These are phyloP conservation scores for Candida maesae DNA, from an alignment of 805 yeast genomes.

Conservation along the genomic window DNA sequence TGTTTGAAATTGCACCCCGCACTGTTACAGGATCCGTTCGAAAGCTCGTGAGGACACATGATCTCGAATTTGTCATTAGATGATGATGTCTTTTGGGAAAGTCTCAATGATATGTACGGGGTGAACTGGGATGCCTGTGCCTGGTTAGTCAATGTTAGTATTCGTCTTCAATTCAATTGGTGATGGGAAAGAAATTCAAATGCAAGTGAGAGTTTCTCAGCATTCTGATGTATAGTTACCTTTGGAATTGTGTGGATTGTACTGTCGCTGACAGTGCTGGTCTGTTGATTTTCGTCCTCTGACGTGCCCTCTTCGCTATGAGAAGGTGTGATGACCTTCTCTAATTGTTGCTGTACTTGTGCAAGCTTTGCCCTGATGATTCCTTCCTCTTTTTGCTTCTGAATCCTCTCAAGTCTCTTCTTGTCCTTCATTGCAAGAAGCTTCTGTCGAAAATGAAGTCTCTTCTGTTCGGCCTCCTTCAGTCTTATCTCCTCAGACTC, in stretches of 20 bases:
- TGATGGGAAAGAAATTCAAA: not conserved
- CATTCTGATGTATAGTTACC: slow-evolving; percentile 27
- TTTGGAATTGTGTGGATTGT: slow-evolving; percentile 25
- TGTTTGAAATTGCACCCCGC: not conserved
- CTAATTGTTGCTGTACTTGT: not conserved
- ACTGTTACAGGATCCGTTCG: slow-evolving; percentile 5
- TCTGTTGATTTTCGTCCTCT: not conserved
- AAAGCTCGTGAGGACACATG: slow-evolving; percentile 25
- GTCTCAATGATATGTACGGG: slow-evolving; percentile 24
- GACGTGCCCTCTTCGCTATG: not conserved
- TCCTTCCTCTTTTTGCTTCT: not conserved
- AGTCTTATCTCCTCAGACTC: slow-evolving; percentile 14
- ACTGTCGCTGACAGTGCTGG: slow-evolving; percentile 10
- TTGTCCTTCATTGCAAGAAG: slow-evolving; percentile 2
- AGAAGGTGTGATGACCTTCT: not conserved
- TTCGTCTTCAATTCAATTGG: not conserved
- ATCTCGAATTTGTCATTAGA: slow-evolving; percentile 4
- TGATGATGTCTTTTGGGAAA: not conserved
- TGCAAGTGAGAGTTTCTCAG: not conserved
- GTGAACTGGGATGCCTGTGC: slow-evolving; percentile 17
- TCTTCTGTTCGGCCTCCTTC: slow-evolving; percentile 6
- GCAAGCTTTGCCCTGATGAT: not conserved
- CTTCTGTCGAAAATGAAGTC: slow-evolving; percentile 9
- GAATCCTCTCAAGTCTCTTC: slow-evolving; percentile 7
- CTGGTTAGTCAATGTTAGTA: slow-evolving; percentile 23